These are phyloP conservation scores for Neurospora intermedia DNA, from an alignment of 495 filamentous ascomycete species.

Conservation along the genomic window DNA sequence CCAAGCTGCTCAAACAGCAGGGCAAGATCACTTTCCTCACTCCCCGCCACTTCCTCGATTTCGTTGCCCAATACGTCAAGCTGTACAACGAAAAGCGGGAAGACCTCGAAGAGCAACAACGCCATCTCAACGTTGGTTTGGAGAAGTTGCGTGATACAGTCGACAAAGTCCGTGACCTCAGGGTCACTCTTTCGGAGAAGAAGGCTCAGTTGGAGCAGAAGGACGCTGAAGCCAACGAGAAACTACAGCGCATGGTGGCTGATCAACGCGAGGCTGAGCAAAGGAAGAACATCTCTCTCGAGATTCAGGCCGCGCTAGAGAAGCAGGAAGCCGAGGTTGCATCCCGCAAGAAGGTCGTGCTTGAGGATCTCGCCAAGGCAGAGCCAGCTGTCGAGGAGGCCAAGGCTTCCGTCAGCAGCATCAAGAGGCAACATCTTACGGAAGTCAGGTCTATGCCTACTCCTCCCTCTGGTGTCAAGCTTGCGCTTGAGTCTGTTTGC, in stretches of 20 bases:
- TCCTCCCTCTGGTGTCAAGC: slow-evolving; percentile 78
- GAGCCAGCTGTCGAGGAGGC: slow-evolving; percentile 91
- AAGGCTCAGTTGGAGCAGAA: slow-evolving; percentile 87
- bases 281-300: slow-evolving; percentile 71
- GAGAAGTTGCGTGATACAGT: slow-evolving; percentile 98
- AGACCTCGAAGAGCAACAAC: slow-evolving; percentile 95
- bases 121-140: slow-evolving; percentile 92
- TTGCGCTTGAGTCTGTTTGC: slow-evolving; percentile 91
- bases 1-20: slow-evolving; percentile 82
- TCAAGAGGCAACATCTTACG: slow-evolving; percentile 91
- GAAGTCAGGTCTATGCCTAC: slow-evolving; percentile 96
- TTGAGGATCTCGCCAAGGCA: slow-evolving; percentile 77
- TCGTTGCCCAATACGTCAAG: slow-evolving; percentile 95
- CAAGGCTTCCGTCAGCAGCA: slow-evolving; percentile 90
- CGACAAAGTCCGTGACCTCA: slow-evolving; percentile 89
- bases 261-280: slow-evolving; percentile 95
- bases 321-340: slow-evolving; percentile 86
- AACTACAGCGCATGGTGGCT: slow-evolving; percentile 90
- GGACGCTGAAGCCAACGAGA: slow-evolving; percentile 91
- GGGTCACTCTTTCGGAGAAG: slow-evolving; percentile 84
- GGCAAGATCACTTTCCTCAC: slow-evolving; percentile 85
- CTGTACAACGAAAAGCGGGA: slow-evolving; percentile 97
- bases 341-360: slow-evolving; percentile 69
- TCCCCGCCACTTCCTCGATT: slow-evolving; percentile 93
- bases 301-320: slow-evolving; percentile 79